Percentiles rank a stretch among this genome's conserved stretches.
These are phyloP conservation scores for Lichtheimia hyalospora DNA, from an alignment of 371 early-diverging fungal species.

Conservation along the genomic window DNA sequence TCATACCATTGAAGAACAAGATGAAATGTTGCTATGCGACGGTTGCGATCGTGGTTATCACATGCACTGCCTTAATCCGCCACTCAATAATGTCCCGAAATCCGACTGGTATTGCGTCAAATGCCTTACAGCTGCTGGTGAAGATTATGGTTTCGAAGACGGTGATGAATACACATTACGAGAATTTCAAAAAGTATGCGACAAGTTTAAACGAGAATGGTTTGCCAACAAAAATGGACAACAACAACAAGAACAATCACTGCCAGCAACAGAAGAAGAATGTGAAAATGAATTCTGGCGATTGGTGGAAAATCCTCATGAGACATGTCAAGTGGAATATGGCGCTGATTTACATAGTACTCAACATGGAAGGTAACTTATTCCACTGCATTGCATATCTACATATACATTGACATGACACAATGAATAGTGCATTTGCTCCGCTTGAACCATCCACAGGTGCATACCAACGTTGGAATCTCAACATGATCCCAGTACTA, in stretches of 20 bases:
- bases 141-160: constrained; percentile 92
- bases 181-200: constrained; percentile 78
- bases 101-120: constrained; percentile 88
- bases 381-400: background rate
- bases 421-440: constrained; percentile 16
- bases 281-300: constrained; percentile 96
- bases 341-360: constrained; percentile 94
- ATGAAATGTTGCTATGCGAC: constrained; percentile 81
- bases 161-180: constrained; percentile 77
- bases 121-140: constrained; percentile 77
- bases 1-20: constrained; percentile 55
- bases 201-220: constrained; percentile 79
- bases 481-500: constrained; percentile 83
- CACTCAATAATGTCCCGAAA: constrained; percentile 63
- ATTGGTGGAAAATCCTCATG: constrained; percentile 82
- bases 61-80: constrained; percentile 76
- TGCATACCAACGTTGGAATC: constrained; percentile 69
- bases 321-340: constrained; percentile 92
- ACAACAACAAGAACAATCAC: constrained; percentile 13
- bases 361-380: constrained; percentile 78
- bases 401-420: background rate
- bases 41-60: constrained; percentile 87
- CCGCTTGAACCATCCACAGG: constrained; percentile 14
- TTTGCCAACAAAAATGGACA: constrained; percentile 39
- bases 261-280: constrained; percentile 71